Base-by-base conservation (phyloP, 2,329 filamentous ascomycete genomes). In the Calonectria pseudoturangicola region DNA sequence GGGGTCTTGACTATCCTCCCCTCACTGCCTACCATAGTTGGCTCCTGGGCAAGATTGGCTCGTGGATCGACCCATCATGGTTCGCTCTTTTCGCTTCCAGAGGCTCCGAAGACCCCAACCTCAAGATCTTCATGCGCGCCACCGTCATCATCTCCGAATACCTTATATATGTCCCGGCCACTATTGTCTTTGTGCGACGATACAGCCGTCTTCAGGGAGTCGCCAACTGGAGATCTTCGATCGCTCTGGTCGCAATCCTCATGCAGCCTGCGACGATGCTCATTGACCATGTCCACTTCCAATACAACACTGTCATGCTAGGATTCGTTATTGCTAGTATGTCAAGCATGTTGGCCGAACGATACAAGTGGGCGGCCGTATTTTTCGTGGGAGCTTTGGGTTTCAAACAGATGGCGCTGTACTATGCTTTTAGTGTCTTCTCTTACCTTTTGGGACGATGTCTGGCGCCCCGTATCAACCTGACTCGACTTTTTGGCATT, bases 331-430 rank as follows among this genome's bases (percentile, higher is more conserved):
- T 97, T 36, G 95, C 95, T 0, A 95, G 93, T 79, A 92, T 98
- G 86, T 97, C 96, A 50, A 97, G 94, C 83, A 93, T 98, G 85
- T 84, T 98, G 64, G 95, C 95, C 3, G 94, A 94, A 4, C 91
- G 95, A 62, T 93, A 93, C 79, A 90, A 97, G 74, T 98, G 96
- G 95, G 92, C 94, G 30, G 95, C 95, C 74, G 91, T 98, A 72
- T 98, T 98, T 86, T 99, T 99, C 79, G 97, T 99, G 8, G 92
- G 91, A 18, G 94, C 96, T 3, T 88, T 99, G n/a, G 95, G 95
- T 7, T 99, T 98, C 88, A 99, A 99, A 87, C 97, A 99, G 84
- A 99, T 99, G 97, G 96, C 96, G 1, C 89, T 99, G 18, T 99
- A 98, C 86, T 99, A 98, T 84, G 95, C 97, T 3, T 96, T 97